Percentiles rank a stretch among this genome's conserved stretches.
phyloP scores from a whole-genome alignment of 495 filamentous ascomycete genomes.

The Articulospora tetracladia region DNA sequence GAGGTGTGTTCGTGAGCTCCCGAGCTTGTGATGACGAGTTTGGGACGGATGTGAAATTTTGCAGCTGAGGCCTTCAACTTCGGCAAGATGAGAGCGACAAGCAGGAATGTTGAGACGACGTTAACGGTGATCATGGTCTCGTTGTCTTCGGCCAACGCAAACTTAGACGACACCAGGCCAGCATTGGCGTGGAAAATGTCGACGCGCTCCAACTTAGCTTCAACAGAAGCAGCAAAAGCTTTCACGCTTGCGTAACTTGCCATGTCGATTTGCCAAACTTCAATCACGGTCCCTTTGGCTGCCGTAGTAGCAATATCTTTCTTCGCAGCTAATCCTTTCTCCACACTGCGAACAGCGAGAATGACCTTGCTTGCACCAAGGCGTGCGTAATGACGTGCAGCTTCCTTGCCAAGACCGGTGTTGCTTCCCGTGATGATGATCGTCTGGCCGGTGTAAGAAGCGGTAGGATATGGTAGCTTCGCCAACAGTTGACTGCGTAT shows the following conservation, averaged over 20 bases:
- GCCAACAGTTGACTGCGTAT: too few species aligned
- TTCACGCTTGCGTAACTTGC: conserved; percentile 38
- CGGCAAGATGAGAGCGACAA: conserved; percentile 41
- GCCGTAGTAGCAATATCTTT: conserved; percentile 28
- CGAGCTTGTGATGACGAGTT: conserved; percentile 31
- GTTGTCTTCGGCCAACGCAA: conserved; percentile 25
- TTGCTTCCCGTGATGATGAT: conserved; percentile 25
- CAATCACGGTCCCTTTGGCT: conserved; percentile 25
- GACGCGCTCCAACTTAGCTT: conserved; percentile 24
- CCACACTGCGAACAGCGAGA: neutral
- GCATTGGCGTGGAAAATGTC: conserved; percentile 51
- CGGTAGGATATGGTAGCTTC: conserved; percentile 7
- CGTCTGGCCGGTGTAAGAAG: conserved; percentile 7
- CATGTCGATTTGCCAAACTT: conserved; percentile 52
- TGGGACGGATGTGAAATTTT: neutral
- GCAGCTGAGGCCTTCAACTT: neutral
- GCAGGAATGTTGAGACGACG: conserved; percentile 41
- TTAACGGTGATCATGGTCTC: conserved; percentile 40
- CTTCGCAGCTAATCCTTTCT: conserved; percentile 11
- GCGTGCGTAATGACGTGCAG: neutral
- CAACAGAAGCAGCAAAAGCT: conserved; percentile 35
- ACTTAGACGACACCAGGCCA: conserved; percentile 24
- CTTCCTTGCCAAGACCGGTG: conserved; percentile 14
- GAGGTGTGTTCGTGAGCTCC: conserved; percentile 32
- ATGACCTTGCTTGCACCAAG: neutral